Evolutionary conservation across 2,329 filamentous ascomycete genomes (phyloP).

Genomic region (Fusarium virguliforme): DNA sequence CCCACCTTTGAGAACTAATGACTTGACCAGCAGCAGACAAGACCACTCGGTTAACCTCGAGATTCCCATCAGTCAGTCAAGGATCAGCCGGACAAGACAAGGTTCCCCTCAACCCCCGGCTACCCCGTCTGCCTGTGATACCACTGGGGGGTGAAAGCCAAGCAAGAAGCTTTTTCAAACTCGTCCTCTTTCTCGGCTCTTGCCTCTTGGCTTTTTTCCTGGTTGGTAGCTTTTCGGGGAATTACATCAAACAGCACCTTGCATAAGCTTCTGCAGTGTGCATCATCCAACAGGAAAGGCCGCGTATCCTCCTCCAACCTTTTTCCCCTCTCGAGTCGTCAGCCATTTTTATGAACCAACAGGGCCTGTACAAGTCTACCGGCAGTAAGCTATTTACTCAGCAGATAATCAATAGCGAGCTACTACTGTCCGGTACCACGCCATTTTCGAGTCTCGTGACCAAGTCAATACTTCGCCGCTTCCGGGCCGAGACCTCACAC

Average conservation of each 20-base stretch:
- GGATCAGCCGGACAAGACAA: constrained; percentile 14
- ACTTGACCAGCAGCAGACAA: not conserved
- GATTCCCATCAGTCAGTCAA: constrained; percentile 10
- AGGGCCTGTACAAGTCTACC: not conserved
- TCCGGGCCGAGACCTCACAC: constrained; percentile 7
- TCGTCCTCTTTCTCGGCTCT: constrained; percentile 12
- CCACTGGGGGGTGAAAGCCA: constrained; percentile 4
- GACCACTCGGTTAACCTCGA: constrained; percentile 12
- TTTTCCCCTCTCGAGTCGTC: constrained; percentile 4
- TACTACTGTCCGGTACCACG: not conserved
- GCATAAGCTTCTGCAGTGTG: constrained; percentile 16
- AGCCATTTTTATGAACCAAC: constrained; percentile 13
- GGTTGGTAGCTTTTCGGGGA: not conserved
- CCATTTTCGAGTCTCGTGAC: not conserved
- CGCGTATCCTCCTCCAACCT: constrained; percentile 27
- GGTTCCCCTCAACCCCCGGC: constrained; percentile 29
- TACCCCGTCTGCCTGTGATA: constrained; percentile 16
- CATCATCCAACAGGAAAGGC: constrained; percentile 39
- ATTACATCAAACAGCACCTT: constrained; percentile 20
- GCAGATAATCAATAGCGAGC: not conserved
- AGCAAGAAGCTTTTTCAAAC: not conserved
- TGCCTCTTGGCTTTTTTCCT: constrained; percentile 15
- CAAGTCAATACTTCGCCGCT: constrained; percentile 7
- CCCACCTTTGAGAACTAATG: not conserved
- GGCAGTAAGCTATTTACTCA: not conserved